Percentiles rank a stretch among this genome's conserved stretches.
Conservation (phyloP, 306 rosid genomes). For the Prosopis cineraria region DNA sequence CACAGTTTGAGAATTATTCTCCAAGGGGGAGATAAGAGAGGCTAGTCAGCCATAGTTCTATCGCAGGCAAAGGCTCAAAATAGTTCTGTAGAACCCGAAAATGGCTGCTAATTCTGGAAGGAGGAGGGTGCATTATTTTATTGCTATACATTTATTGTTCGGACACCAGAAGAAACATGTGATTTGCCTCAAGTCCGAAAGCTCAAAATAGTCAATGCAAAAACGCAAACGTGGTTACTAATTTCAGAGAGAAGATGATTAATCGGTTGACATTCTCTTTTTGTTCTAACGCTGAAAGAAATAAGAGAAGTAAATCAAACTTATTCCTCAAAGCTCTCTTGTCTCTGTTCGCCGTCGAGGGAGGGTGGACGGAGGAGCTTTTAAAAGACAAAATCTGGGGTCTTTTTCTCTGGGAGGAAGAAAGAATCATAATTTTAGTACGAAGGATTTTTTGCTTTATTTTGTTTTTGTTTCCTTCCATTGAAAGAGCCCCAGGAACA, state of each 20-base stretch:
- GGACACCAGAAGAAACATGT: neutral
- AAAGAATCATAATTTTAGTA: neutral
- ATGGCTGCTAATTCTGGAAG: slow-evolving; percentile 26
- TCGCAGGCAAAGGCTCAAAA: slow-evolving; percentile 29
- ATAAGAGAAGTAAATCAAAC: slow-evolving; percentile 11
- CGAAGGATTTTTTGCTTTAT: neutral
- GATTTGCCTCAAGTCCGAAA: slow-evolving; percentile 24
- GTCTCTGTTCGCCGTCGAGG: slow-evolving; percentile 15
- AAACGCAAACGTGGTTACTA: slow-evolving; percentile 29
- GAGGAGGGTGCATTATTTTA: neutral
- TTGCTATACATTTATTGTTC: neutral
- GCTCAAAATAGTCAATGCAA: slow-evolving; percentile 25
- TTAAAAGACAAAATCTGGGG: neutral
- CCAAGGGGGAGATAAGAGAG: neutral
- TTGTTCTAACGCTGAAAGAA: slow-evolving; percentile 27
- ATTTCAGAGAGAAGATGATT: slow-evolving; percentile 4
- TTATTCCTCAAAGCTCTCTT: slow-evolving; percentile 30
- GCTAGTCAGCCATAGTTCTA: slow-evolving; percentile 13
- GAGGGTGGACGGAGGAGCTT: neutral
- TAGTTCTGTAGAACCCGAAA: slow-evolving; percentile 37
- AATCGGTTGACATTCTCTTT: slow-evolving; percentile 27
- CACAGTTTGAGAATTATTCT: slow-evolving; percentile 32
- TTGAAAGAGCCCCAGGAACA: neutral
- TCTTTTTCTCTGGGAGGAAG: neutral
- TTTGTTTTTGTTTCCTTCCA: neutral